Base-by-base conservation (phyloP, 306 rosid species). In the Carpinus fangiana region DNA sequence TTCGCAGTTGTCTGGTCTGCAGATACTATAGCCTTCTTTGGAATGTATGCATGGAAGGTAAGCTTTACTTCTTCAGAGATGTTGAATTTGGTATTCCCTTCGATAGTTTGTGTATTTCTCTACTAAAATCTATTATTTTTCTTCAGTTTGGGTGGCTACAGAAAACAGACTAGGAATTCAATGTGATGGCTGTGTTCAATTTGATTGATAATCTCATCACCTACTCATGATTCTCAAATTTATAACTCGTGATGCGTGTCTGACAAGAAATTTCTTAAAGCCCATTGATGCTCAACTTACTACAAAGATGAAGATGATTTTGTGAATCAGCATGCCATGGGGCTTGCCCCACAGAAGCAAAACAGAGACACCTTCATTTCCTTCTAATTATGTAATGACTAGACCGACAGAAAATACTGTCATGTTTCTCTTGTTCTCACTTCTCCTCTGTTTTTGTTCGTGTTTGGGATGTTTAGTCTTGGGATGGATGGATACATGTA, bases 31-130 rank as follows among this genome's bases (percentile, higher is more conserved):
- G 97, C 96, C 70, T 95, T 95, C 87, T 87, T 95, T 53, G 94
- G 84, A 79, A 95, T 95, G 96, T 95, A 95, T 79, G 93, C 97
- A 11, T 95, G 98, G 98, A 95, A 95, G 98, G 98, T 95, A 78
- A 67, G 55, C 2, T 67, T 72, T 21, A 74, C 54, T 73, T 36
- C 36, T 66, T 45, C 20, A 38, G 28, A 21, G 28, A 62, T n/a
- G 38, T 20, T 64, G 64, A 18, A 70, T 47, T 73, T 8, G 13
- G 23, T 46, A 8, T 31, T 80, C 70, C 59, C 47, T 48, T 50
- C 5, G 14, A 9, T 45, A 17, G 47, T 57, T 43, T 73, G 68
- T 64, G 21, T 43, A 59, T 31, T 52, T 54, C 56, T 76, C 60
- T 41, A 26, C 84, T 85, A 56, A 86, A 77, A 21, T 16, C 4